Evolutionary conservation across 2,329 filamentous ascomycete species (phyloP).

Genomic region (Aspergillus sp.): DNA sequence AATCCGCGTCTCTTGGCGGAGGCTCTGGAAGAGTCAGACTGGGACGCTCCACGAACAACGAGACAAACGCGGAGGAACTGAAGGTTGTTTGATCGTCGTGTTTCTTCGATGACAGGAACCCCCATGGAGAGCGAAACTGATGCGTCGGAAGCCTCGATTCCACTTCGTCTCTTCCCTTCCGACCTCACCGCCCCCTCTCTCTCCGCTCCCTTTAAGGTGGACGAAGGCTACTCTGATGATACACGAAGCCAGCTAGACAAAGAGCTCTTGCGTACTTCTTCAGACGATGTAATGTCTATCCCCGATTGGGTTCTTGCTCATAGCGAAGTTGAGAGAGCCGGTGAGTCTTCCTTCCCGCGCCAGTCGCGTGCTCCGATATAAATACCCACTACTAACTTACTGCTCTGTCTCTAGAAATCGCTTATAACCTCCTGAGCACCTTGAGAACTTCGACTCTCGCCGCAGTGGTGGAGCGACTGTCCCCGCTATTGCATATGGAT

Average conservation of each 20-base stretch:
- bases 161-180: constrained; percentile 25
- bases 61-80: not conserved
- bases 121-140: constrained; percentile 33
- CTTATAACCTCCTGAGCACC: constrained; percentile 73
- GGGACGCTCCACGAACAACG: not conserved
- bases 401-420: constrained; percentile 61
- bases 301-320: constrained; percentile 57
- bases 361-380: constrained; percentile 6
- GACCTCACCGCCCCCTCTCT: constrained; percentile 30
- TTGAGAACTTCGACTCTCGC: constrained; percentile 78
- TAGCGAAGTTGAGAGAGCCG: constrained; percentile 56
- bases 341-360: constrained; percentile 36
- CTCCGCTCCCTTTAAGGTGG: constrained; percentile 58
- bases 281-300: constrained; percentile 45
- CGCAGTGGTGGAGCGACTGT: constrained; percentile 75
- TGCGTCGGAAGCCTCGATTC: constrained; percentile 20
- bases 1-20: not conserved
- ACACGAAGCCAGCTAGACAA: constrained; percentile 50
- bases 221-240: constrained; percentile 87
- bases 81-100: not conserved
- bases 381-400: constrained; percentile 17
- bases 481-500: constrained; percentile 86
- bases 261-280: constrained; percentile 33
- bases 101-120: not conserved
- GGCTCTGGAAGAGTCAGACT: not conserved